phyloP scores from a whole-genome alignment of 805 yeast genomes.

The Candida methanosorbosa region DNA sequence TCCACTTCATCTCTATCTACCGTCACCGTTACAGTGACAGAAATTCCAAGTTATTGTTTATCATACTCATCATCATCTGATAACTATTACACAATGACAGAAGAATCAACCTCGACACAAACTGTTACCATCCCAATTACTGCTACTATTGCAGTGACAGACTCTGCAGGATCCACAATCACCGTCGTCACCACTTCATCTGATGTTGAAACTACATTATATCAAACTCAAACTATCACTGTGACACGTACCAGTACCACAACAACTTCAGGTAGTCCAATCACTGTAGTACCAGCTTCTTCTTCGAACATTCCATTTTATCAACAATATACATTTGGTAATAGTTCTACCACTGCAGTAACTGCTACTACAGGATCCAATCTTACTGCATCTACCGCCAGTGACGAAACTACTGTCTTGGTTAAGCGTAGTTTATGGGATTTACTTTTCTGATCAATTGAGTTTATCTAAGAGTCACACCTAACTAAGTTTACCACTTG shows the following conservation, averaged over 20 bases:
- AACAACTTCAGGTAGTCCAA: conserved; percentile 3
- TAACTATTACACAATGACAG: conserved; percentile 9
- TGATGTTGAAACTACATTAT: conserved; percentile 15
- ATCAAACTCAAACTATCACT: conserved; percentile 9
- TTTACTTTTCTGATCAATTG: conserved; percentile 1
- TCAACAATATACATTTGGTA: too few relatives aligned
- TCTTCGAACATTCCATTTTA: too few relatives aligned
- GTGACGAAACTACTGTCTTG: neutral
- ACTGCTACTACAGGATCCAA: too few relatives aligned
- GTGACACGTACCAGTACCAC: conserved; percentile 4
- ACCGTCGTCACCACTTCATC: conserved; percentile 22
- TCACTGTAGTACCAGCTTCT: too few relatives aligned
- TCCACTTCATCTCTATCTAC: conserved; percentile 15
- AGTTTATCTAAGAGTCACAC: neutral
- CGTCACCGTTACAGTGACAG: conserved; percentile 16
- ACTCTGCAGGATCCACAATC: conserved; percentile 18
- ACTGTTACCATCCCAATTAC: conserved; percentile 22
- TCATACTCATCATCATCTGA: conserved; percentile 5
- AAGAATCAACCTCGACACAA: conserved; percentile 11
- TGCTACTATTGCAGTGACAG: conserved; percentile 23
- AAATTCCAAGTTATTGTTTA: conserved; percentile 2
- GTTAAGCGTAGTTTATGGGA: conserved; percentile 4
- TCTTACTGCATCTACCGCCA: neutral
- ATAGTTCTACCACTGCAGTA: too few relatives aligned
- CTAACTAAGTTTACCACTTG: too few relatives aligned